phyloP scores from a whole-genome alignment of 2,329 filamentous ascomycete species.

The Tothia fuscella region DNA sequence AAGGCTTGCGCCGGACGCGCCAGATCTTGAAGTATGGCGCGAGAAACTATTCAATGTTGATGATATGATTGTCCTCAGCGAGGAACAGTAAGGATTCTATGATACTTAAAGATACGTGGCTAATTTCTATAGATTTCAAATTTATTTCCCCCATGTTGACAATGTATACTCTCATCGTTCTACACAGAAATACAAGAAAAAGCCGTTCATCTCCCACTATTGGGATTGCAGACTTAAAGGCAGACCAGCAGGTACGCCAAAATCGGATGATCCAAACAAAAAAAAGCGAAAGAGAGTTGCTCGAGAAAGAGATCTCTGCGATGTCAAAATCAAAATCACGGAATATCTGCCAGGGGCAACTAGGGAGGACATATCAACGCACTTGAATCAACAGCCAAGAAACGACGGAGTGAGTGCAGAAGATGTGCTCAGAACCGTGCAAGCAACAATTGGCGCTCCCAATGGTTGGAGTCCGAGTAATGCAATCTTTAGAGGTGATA shows the following conservation, averaged over 20 bases:
- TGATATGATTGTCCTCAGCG: slow-evolving; percentile 56
- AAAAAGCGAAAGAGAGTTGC: slow-evolving; percentile 69
- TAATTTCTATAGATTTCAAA: slow-evolving; percentile 48
- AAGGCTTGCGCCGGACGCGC: slow-evolving; percentile 53
- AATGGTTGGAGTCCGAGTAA: too few relatives aligned
- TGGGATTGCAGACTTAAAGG: slow-evolving; percentile 78
- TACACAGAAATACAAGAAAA: slow-evolving; percentile 69
- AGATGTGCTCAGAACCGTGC: not conserved
- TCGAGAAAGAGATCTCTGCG: slow-evolving; percentile 67
- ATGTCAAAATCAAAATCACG: slow-evolving; percentile 78
- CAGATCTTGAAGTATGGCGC: slow-evolving; percentile 57
- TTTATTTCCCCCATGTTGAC: slow-evolving; percentile 73
- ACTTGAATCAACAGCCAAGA: slow-evolving; percentile 13
- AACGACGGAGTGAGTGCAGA: not conserved
- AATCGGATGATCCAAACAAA: slow-evolving; percentile 68
- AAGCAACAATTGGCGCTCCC: too few relatives aligned
- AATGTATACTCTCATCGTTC: slow-evolving; percentile 78
- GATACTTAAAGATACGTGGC: slow-evolving; percentile 6
- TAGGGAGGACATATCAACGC: slow-evolving; percentile 22
- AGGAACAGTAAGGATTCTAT: slow-evolving; percentile 50
- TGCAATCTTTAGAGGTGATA: too few relatives aligned
- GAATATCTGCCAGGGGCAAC: slow-evolving; percentile 55
- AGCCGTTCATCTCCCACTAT: slow-evolving; percentile 72
- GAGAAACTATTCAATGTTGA: slow-evolving; percentile 65
- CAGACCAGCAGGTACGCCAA: slow-evolving; percentile 64